Base-by-base conservation (phyloP, 371 early-diverging fungal genomes). In the Apophysomyces sp. region DNA sequence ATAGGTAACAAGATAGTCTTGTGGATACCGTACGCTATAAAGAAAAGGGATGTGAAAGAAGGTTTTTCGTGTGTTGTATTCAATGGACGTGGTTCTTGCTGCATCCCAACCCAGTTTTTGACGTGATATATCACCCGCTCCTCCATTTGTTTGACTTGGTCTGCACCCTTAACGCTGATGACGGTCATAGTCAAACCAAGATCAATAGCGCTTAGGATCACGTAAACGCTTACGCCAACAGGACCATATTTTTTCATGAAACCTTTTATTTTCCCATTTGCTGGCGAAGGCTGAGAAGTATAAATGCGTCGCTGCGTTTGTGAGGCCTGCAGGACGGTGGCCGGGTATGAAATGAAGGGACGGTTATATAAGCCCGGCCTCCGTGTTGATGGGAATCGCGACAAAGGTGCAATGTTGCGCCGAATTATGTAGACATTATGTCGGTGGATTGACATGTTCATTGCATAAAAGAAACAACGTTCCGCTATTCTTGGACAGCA, bases 11-110 rank as follows among this genome's bases (percentile, higher is more conserved):
- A 26, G 8, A 76, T 26, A 3, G 76, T 76, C 55, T 76, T 76
- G 58, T 76, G 76, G 21, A 76, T 76, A 3, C 73, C 76, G 52
- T 76, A 76, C 5, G 76, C 76, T 27, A 72, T 55, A 0, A 72
- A 58, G 52, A 76, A 72, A 0, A 76, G 18, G 21, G 66, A 62
- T 1, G 68, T 62, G 4, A 62, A 62, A 0, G 73, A 72, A 2
- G 71, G 73, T 29, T 68, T 55, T n/a, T 66, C 69, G 9, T 44
- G 49, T 24, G 37, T 18, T 11, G 53, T 13, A 11, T 18, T 55
- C 1, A 40, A 26, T 9, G 29, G 32, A 31, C 16, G 15, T 57
- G 51, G 62, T 1, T 39, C 13, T 24, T 68, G 73, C 3, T 61
- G 30, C 26, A 69, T 29, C 2, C 75, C 75, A 28, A 75, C 15